phyloP scores from a whole-genome alignment of 2,329 filamentous ascomycete species.

The Xylariaceae sp. region DNA sequence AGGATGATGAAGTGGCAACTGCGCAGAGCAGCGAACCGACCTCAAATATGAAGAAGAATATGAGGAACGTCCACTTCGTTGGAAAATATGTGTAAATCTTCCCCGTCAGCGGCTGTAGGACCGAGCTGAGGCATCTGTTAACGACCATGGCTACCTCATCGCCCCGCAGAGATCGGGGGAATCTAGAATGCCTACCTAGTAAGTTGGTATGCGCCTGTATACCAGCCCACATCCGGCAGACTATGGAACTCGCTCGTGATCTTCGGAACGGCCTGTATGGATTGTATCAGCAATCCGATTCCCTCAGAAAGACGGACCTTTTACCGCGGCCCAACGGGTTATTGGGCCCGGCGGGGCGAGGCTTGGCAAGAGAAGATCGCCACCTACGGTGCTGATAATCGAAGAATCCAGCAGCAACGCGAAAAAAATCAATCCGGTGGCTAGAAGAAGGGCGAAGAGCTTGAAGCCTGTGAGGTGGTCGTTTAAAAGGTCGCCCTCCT shows the following conservation, averaged over 20 bases:
- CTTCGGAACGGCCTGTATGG: constrained; percentile 40
- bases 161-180: neutral
- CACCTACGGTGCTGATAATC: constrained; percentile 48
- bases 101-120: constrained; percentile 49
- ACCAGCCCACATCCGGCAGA: constrained; percentile 53
- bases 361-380: neutral
- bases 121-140: constrained; percentile 36
- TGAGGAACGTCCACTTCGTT: constrained; percentile 37
- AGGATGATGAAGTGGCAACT: constrained; percentile 42
- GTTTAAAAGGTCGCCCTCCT: constrained; percentile 21
- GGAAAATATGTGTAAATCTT: constrained; percentile 46
- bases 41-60: constrained; percentile 50
- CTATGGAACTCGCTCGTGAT: constrained; percentile 50
- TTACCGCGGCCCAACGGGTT: too few species aligned
- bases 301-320: too few species aligned
- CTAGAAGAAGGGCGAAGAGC: constrained; percentile 27
- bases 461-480: constrained; percentile 30
- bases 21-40: constrained; percentile 54
- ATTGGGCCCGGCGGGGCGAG: too few species aligned
- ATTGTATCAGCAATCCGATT: constrained; percentile 1
- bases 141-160: neutral
- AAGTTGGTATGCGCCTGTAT: constrained; percentile 48
- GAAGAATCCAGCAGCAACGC: constrained; percentile 49
- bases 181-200: constrained; percentile 34
- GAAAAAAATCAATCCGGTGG: constrained; percentile 39